Evolutionary conservation across 202 grass and related monocot genomes (phyloP).

Genomic region (Bolboschoenoplectus hybrid): DNA sequence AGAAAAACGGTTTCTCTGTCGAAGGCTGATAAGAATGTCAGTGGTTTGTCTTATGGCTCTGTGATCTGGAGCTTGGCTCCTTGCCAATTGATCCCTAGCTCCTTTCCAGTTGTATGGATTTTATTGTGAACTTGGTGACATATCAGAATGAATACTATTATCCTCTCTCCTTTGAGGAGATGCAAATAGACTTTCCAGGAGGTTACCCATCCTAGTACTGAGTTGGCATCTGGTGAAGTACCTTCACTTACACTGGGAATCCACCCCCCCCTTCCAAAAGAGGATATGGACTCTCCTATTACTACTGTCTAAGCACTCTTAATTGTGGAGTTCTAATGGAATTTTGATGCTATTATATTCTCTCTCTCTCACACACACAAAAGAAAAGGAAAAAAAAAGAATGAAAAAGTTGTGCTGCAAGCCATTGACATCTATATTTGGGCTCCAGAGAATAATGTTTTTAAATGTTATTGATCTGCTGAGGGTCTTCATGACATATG

Average conservation of each 20-base stretch:
- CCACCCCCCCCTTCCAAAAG: no score
- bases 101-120: background rate
- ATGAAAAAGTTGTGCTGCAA: background rate
- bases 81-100: background rate
- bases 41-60: background rate
- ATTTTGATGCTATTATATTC: no score
- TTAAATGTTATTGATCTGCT: background rate
- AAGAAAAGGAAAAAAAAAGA: no score
- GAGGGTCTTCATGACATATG: background rate
- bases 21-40: background rate
- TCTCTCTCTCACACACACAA: background rate
- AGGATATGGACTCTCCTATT: no score
- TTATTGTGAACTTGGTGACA: no score
- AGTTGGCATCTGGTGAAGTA: no score
- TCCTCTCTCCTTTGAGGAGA: background rate
- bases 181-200: background rate
- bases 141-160: no score
- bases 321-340: background rate
- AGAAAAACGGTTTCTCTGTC: background rate
- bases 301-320: background rate
- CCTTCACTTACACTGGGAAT: background rate
- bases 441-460: background rate
- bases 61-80: background rate
- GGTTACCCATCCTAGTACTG: background rate
- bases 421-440: constrained; percentile 2